Conservation (phyloP, 257 asterid genomes). For the Henckelia pumila region DNA sequence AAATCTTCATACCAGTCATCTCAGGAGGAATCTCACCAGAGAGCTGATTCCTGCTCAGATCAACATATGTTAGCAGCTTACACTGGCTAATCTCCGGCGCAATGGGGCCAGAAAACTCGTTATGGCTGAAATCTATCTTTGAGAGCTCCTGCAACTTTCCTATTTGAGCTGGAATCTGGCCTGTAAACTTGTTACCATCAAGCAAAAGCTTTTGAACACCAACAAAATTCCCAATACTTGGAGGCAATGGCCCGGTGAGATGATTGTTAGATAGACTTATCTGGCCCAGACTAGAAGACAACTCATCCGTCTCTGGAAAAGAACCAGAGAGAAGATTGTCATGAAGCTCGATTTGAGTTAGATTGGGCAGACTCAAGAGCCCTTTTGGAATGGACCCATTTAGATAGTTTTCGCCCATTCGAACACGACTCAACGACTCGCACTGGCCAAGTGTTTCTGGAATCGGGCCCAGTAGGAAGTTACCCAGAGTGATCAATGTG, state of each 20-base stretch:
- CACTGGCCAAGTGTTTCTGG: conserved; percentile 80
- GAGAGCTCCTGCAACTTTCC: conserved; percentile 92
- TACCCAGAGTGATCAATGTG: conserved; percentile 72
- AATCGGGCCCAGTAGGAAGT: conserved; percentile 81
- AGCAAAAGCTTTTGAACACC: conserved; percentile 92
- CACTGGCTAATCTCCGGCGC: conserved; percentile 78
- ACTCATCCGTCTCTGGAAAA: conserved; percentile 50
- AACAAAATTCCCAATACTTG: conserved; percentile 72
- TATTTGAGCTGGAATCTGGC: conserved; percentile 66
- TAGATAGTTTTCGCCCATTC: conserved; percentile 89
- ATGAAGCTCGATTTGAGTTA: conserved; percentile 86
- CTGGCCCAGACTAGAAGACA: conserved; percentile 63
- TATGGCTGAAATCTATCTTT: conserved; percentile 86
- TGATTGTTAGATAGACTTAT: conserved; percentile 83
- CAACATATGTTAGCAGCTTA: conserved; percentile 75
- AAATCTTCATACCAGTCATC: conserved; percentile 79
- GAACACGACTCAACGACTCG: conserved; percentile 62
- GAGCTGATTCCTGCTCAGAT: conserved; percentile 80
- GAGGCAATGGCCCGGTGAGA: conserved; percentile 70
- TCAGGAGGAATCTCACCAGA: conserved; percentile 79
- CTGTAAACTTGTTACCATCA: conserved; percentile 86
- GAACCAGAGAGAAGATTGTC: conserved; percentile 72
- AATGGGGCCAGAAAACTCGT: conserved; percentile 61
- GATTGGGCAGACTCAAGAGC: conserved; percentile 66
- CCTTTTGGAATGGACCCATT: conserved; percentile 86